Percentiles rank a stretch among this genome's conserved stretches.
Evolutionary conservation across 225 moss, liverwort and hornwort species (phyloP).

Genomic region (Polytrichum commune): DNA sequence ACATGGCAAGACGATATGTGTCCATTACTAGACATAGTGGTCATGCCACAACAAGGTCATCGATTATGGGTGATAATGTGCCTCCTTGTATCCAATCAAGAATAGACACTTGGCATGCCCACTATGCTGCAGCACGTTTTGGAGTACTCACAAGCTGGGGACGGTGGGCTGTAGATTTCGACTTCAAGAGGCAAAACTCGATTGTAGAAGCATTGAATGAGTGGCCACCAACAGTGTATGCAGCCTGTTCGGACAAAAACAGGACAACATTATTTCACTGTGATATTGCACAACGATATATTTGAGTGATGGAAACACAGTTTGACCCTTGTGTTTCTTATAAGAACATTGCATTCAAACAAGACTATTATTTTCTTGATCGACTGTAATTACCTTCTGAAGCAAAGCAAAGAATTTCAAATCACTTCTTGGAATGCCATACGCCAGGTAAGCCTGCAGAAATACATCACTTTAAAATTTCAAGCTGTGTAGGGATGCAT

Average conservation of each 20-base stretch:
- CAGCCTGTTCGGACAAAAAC: slow-evolving; percentile 34
- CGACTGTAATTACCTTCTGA: slow-evolving; percentile 49
- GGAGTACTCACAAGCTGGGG: slow-evolving; percentile 55
- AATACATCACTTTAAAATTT: not conserved
- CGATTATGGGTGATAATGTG: no score
- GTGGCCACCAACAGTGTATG: slow-evolving; percentile 73
- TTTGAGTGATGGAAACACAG: no score
- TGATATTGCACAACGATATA: no score
- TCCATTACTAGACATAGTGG: no score
- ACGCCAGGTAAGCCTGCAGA: slow-evolving; percentile 66
- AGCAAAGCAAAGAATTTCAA: slow-evolving; percentile 60
- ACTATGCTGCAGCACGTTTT: no score
- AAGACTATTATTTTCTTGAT: not conserved
- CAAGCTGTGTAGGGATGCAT: no score
- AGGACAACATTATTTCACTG: not conserved
- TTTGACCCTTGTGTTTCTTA: not conserved
- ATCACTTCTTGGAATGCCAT: slow-evolving; percentile 71
- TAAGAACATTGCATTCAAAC: not conserved
- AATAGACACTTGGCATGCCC: no score
- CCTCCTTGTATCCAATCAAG: no score
- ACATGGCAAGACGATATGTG: no score
- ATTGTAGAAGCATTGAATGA: slow-evolving; percentile 68
- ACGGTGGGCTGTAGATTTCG: slow-evolving; percentile 50
- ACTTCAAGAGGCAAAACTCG: slow-evolving; percentile 53
- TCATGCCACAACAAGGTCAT: no score